A percentile compares a stretch with the other conserved stretches of the same genome.
phyloP scores from a whole-genome alignment of 2,329 filamentous ascomycete species.

The Aureobasidium lini region DNA sequence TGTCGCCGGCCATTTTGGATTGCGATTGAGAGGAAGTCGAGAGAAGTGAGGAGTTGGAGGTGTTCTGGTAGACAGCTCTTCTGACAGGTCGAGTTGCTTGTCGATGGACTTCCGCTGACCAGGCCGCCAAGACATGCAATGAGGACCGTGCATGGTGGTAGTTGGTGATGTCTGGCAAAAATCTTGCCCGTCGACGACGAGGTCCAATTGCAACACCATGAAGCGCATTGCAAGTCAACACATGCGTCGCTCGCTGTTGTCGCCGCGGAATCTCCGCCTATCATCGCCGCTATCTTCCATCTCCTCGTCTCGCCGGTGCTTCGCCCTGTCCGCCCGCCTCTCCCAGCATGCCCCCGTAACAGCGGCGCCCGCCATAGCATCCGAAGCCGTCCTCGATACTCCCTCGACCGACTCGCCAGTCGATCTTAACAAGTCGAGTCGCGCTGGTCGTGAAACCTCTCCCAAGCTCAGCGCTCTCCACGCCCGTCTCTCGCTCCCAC shows the following conservation, averaged over 20 bases:
- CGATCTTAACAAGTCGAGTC: neutral
- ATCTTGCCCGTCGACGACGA: conserved; percentile 9
- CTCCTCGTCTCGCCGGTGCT: neutral
- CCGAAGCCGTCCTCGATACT: neutral
- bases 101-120: neutral
- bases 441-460: conserved; percentile 43
- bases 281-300: neutral
- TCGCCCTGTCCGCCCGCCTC: conserved; percentile 1
- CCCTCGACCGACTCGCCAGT: neutral
- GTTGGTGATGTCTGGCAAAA: neutral
- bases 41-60: conserved; percentile 12
- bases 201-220: conserved; percentile 4
- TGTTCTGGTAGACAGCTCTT: neutral
- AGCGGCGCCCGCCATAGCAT: neutral
- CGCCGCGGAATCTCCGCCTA: neutral
- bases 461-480: conserved; percentile 90
- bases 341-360: conserved; percentile 4
- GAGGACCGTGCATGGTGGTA: neutral
- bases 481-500: conserved; percentile 74
- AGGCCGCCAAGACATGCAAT: neutral
- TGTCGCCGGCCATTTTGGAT: conserved; percentile 51
- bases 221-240: conserved; percentile 6
- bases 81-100: neutral
- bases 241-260: conserved; percentile 2
- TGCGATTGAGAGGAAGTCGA: neutral